phyloP scores from a whole-genome alignment of 2,329 filamentous ascomycete species.

The Ophiognomonia clavigignenti-juglandacearum region DNA sequence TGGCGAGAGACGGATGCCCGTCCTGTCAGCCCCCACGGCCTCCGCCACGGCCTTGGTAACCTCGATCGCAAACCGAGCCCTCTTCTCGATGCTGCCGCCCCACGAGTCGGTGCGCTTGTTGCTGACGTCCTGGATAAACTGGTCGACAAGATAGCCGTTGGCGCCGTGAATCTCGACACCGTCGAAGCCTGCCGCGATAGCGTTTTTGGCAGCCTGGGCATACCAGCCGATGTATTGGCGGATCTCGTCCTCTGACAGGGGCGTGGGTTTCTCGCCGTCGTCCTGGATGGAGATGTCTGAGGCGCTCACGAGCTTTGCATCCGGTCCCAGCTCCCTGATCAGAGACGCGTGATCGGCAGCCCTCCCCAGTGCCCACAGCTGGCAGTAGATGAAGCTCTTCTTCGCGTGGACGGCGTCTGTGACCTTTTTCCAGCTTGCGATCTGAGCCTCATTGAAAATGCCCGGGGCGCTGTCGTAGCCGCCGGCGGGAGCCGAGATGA shows the following conservation, averaged over 20 bases:
- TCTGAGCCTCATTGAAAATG: slow-evolving; percentile 50
- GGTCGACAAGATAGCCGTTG: slow-evolving; percentile 42
- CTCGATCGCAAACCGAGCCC: slow-evolving; percentile 46
- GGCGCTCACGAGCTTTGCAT: slow-evolving; percentile 30
- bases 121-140: slow-evolving; percentile 48
- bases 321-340: slow-evolving; percentile 16
- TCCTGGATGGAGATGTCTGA: slow-evolving; percentile 42
- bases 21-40: slow-evolving; percentile 45
- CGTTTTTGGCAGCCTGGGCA: slow-evolving; percentile 31
- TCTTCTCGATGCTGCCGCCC: slow-evolving; percentile 51
- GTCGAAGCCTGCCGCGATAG: slow-evolving; percentile 49
- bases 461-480: slow-evolving; percentile 47
- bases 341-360: slow-evolving; percentile 31
- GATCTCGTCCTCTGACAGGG: slow-evolving; percentile 38
- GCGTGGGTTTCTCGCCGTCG: slow-evolving; percentile 30
- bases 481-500: slow-evolving; percentile 30
- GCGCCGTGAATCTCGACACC: slow-evolving; percentile 36
- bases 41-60: slow-evolving; percentile 44
- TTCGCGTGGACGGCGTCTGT: slow-evolving; percentile 58
- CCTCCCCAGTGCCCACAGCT: slow-evolving; percentile 47
- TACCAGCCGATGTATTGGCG: slow-evolving; percentile 26
- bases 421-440: slow-evolving; percentile 53
- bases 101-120: slow-evolving; percentile 52
- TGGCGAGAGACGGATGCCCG: slow-evolving; percentile 50
- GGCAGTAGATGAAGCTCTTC: slow-evolving; percentile 55